A percentile compares a stretch with the other conserved stretches of the same genome.
These are phyloP conservation scores for Cucurbita argyrosperma DNA, from an alignment of 306 rosid genomes.

Conservation along the genomic window DNA sequence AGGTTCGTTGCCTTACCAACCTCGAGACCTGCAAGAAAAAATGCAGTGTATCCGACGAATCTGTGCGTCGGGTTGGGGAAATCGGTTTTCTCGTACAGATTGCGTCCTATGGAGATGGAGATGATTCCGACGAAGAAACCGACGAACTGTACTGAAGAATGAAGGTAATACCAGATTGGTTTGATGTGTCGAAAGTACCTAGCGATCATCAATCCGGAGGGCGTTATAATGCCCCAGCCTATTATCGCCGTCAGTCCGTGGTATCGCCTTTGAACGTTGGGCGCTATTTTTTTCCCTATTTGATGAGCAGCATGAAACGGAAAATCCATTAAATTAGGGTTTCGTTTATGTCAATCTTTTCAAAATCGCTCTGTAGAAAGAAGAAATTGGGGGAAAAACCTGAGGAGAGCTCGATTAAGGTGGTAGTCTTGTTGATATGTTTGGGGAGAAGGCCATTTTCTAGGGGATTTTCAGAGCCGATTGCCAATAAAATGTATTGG, in stretches of 20 bases:
- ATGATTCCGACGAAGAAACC: constrained; percentile 2
- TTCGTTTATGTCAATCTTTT: not conserved
- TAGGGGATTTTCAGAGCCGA: not conserved
- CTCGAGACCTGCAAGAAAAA: not conserved
- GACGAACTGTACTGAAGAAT: constrained; percentile 5
- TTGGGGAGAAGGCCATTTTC: not conserved
- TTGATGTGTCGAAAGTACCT: not conserved
- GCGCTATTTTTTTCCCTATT: not conserved
- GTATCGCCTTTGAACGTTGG: not conserved
- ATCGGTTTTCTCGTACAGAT: not conserved
- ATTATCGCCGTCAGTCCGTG: not conserved
- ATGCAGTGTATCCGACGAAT: not conserved
- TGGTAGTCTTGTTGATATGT: not conserved
- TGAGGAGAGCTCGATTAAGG: not conserved
- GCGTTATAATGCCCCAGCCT: constrained; percentile 9
- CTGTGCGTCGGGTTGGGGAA: not conserved
- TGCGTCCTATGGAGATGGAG: not conserved
- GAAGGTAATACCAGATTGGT: constrained; percentile 9
- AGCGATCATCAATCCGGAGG: not conserved
- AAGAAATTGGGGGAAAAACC: not conserved
- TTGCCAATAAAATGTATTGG: not conserved
- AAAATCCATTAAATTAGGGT: not conserved
- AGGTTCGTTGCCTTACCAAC: not conserved
- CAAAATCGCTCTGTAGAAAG: not conserved
- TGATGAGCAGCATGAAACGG: not conserved